Evolutionary conservation across 208 protist species (phyloP).

Genomic region (Lotmaria passim): DNA sequence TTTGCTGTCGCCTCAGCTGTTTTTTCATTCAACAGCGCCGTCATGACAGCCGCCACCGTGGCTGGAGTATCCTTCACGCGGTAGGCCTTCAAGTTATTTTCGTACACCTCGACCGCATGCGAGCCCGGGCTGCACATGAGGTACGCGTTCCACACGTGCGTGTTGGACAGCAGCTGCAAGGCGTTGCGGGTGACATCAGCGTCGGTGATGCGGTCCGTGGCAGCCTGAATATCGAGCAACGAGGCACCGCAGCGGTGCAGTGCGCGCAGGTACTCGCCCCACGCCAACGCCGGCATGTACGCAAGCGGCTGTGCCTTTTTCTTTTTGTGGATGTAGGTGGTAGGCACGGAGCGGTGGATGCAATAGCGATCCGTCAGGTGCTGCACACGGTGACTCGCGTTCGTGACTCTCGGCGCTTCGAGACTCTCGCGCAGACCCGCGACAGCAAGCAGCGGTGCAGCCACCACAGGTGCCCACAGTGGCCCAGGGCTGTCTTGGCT

Average conservation of each 20-base stretch:
- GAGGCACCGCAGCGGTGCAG: slow-evolving; percentile 61
- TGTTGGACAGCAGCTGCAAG: slow-evolving; percentile 43
- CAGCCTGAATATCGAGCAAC: slow-evolving; percentile 40
- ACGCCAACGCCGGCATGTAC: slow-evolving; percentile 72
- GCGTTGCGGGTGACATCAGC: slow-evolving; percentile 42
- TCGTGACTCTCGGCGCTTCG: background rate
- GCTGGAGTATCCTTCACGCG: slow-evolving; percentile 51
- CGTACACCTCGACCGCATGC: slow-evolving; percentile 67
- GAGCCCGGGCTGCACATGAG: slow-evolving; percentile 41
- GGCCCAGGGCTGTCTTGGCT: background rate
- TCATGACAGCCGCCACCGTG: slow-evolving; percentile 67
- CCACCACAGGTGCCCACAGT: slow-evolving; percentile 27
- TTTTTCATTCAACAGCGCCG: slow-evolving; percentile 37
- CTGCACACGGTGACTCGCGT: background rate
- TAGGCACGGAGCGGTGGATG: background rate
- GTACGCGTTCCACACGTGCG: slow-evolving; percentile 79
- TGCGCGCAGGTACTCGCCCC: slow-evolving; percentile 67
- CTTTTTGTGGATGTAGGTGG: background rate
- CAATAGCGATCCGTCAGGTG: slow-evolving; percentile 8
- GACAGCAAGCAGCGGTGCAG: slow-evolving; percentile 44
- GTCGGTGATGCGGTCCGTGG: slow-evolving; percentile 71
- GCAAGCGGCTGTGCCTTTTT: slow-evolving; percentile 2
- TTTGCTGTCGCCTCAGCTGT: slow-evolving; percentile 16
- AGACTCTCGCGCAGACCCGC: slow-evolving; percentile 1
- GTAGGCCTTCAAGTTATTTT: slow-evolving; percentile 54